Conservation (phyloP, 306 rosid genomes). For the Abrus pulchellus region DNA sequence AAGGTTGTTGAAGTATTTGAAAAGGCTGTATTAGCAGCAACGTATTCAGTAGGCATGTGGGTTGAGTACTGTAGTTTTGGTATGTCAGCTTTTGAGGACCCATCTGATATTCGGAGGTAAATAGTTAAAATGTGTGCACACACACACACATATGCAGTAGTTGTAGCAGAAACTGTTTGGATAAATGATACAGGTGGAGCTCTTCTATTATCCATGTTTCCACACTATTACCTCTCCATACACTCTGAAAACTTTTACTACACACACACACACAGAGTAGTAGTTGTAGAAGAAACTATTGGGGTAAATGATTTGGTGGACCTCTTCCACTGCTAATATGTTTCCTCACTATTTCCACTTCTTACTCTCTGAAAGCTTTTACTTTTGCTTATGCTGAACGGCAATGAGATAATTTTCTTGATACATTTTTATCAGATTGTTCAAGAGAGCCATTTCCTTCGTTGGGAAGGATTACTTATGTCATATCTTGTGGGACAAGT, state of each 20-base stretch:
- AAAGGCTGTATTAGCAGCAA: conserved; percentile 73
- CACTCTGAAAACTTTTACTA: too few relatives aligned
- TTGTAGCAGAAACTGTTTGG: not conserved
- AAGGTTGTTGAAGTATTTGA: conserved; percentile 86
- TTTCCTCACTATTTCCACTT: conserved; percentile 24
- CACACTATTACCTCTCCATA: too few relatives aligned
- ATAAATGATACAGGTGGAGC: not conserved
- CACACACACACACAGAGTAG: not conserved
- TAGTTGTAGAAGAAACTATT: conserved; percentile 21
- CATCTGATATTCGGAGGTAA: conserved; percentile 86
- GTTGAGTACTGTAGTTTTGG: conserved; percentile 80
- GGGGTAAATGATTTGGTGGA: conserved; percentile 30
- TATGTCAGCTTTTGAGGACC: conserved; percentile 77
- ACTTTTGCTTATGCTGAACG: conserved; percentile 36
- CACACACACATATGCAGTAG: not conserved
- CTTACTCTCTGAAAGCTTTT: conserved; percentile 34
- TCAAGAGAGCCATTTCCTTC: conserved; percentile 79
- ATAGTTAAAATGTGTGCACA: not conserved
- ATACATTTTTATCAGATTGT: conserved; percentile 62
- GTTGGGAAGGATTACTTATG: conserved; percentile 88
- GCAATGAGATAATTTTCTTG: conserved; percentile 41
- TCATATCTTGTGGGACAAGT: conserved; percentile 87
- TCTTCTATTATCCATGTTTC: not conserved
- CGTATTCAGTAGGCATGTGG: conserved; percentile 78
- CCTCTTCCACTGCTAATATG: conserved; percentile 9